A percentile compares a stretch with the other conserved stretches of the same genome.
Conservation (phyloP, 768 basidiomycete species). For the Exsudoporus frostii region DNA sequence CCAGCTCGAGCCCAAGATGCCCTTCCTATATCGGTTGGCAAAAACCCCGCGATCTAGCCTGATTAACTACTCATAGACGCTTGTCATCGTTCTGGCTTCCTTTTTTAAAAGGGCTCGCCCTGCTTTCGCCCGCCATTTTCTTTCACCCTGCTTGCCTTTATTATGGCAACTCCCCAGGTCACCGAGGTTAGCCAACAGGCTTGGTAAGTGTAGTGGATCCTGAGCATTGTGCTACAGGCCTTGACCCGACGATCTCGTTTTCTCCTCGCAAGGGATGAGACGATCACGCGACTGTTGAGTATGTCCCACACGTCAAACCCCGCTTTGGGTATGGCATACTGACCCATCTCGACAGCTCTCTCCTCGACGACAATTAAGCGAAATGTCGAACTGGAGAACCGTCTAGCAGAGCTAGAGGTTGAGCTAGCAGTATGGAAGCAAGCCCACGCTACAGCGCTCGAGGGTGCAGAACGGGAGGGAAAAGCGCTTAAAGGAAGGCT, state of each 20-base stretch:
- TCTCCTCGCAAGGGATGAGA: conserved; percentile 56
- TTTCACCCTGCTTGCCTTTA: conserved; percentile 38
- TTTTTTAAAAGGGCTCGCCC: conserved; percentile 37
- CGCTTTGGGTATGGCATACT: conserved; percentile 6
- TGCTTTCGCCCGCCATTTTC: conserved; percentile 18
- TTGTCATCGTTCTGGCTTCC: conserved; percentile 26
- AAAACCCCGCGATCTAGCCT: conserved; percentile 55
- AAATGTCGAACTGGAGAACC: conserved; percentile 60
- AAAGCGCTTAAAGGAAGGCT: conserved; percentile 69
- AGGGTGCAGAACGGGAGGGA: conserved; percentile 59
- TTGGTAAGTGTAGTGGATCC: conserved; percentile 46
- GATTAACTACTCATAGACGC: conserved; percentile 47
- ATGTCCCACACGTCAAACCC: conserved; percentile 15
- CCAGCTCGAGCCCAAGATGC: conserved; percentile 18
- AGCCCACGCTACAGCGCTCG: conserved; percentile 60
- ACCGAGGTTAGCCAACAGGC: conserved; percentile 60
- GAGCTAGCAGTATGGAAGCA: conserved; percentile 71
- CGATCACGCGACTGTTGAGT: conserved; percentile 62
- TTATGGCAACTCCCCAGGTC: conserved; percentile 53
- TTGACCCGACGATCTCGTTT: conserved; percentile 20
- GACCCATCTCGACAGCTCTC: conserved; percentile 44
- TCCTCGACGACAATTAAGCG: conserved; percentile 61
- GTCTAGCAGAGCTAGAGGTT: conserved; percentile 64
- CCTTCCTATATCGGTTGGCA: conserved; percentile 36
- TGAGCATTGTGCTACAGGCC: conserved; percentile 10